Percentiles rank a stretch among this genome's conserved stretches.
phyloP scores from a whole-genome alignment of 75 land plant genomes.

The Chamaecyparis obtusa region DNA sequence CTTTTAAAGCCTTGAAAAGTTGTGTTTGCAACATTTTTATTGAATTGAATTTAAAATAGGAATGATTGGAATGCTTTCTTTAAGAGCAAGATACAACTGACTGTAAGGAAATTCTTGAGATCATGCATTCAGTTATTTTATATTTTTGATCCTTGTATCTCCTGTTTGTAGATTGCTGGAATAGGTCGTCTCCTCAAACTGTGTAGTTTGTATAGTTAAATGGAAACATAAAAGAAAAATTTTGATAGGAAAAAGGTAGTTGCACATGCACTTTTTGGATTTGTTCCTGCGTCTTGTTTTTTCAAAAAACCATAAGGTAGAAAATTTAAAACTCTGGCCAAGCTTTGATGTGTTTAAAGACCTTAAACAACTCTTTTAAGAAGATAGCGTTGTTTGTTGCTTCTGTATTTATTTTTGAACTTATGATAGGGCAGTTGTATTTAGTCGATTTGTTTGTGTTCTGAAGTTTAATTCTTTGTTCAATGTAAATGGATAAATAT shows the following conservation, averaged over 20 bases:
- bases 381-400: background rate
- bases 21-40: background rate
- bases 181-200: background rate
- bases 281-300: background rate
- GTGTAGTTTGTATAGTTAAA: background rate
- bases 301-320: background rate
- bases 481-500: background rate
- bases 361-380: background rate
- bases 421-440: background rate
- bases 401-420: background rate
- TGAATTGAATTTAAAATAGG: too few species aligned
- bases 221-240: background rate
- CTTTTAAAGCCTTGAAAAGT: background rate
- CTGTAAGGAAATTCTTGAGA: background rate
- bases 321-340: background rate
- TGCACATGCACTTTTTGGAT: background rate
- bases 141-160: background rate
- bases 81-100: background rate
- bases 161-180: background rate
- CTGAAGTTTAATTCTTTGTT: background rate
- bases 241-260: too few species aligned
- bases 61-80: background rate
- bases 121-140: background rate
- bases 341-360: background rate
- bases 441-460: background rate